These are phyloP conservation scores for Penicillium vulpinum DNA, from an alignment of 2,329 filamentous ascomycete species.

Conservation along the genomic window DNA sequence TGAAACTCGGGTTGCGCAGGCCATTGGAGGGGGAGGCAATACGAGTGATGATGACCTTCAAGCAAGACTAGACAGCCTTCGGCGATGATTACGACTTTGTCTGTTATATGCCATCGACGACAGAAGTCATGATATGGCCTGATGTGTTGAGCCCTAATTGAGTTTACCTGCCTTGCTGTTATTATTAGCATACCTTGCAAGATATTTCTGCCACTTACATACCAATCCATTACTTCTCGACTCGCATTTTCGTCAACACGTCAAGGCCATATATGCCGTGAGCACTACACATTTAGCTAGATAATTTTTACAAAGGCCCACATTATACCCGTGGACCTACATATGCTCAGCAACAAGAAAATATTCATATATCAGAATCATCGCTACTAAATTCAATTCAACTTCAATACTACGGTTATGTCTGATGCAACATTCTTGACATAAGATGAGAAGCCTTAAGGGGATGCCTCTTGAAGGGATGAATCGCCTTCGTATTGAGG, in stretches of 20 bases:
- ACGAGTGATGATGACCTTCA: slow-evolving; percentile 85
- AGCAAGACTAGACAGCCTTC: slow-evolving; percentile 84
- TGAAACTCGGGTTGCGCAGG: slow-evolving; percentile 80
- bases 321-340: not conserved
- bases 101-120: slow-evolving; percentile 4
- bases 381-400: not conserved
- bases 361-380: not conserved
- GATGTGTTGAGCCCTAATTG: not conserved
- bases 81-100: slow-evolving; percentile 47
- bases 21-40: slow-evolving; percentile 60
- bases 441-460: not conserved
- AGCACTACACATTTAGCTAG: not conserved
- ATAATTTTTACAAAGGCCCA: not conserved
- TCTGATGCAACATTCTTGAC: not conserved
- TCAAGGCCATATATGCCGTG: not conserved
- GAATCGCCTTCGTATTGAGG: not conserved
- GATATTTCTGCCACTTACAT: not conserved
- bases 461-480: not conserved
- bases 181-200: slow-evolving; percentile 6
- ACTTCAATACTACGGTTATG: not conserved
- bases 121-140: not conserved
- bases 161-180: not conserved
- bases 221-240: not conserved
- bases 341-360: not conserved
- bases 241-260: not conserved